Conservation (phyloP, 176 grass and related monocot genomes). For the Alopecurus myosuroides region DNA sequence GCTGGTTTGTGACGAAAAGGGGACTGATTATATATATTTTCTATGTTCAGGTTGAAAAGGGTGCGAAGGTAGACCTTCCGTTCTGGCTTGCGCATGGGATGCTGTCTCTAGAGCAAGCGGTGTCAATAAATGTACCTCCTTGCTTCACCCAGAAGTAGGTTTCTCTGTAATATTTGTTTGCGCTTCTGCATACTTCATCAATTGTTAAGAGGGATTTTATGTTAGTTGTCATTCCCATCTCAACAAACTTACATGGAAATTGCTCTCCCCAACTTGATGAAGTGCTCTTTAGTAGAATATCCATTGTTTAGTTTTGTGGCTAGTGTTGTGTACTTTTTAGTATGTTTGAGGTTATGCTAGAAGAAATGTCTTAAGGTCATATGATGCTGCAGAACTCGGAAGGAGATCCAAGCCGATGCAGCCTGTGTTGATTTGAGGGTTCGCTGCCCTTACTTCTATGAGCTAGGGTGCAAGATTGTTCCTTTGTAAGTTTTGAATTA, state of each 20-base stretch:
- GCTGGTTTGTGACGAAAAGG: background rate
- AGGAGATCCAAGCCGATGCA: conserved; percentile 96
- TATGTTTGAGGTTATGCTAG: background rate
- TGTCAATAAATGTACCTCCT: conserved; percentile 60
- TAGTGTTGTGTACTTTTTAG: background rate
- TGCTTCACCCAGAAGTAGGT: conserved; percentile 83
- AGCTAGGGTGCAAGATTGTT: conserved; percentile 85
- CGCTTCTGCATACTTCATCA: background rate
- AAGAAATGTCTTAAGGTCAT: background rate
- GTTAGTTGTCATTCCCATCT: background rate
- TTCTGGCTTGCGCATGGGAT: conserved; percentile 84
- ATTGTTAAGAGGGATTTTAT: background rate
- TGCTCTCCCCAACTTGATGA: background rate
- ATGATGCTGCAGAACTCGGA: conserved; percentile 61
- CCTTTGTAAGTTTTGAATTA: conserved; percentile 58
- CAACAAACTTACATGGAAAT: background rate
- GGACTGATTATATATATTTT: background rate
- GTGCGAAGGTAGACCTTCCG: conserved; percentile 82
- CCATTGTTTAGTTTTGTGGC: background rate
- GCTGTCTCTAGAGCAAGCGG: conserved; percentile 56
- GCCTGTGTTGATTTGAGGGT: conserved; percentile 82
- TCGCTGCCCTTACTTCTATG: conserved; percentile 82
- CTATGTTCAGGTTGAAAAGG: conserved; percentile 67
- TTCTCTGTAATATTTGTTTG: conserved; percentile 1
- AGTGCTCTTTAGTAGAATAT: background rate